Percentiles rank a stretch among this genome's conserved stretches.
phyloP scores from a whole-genome alignment of 768 basidiomycete species.

The Rhodosporidiobolus sp. region DNA sequence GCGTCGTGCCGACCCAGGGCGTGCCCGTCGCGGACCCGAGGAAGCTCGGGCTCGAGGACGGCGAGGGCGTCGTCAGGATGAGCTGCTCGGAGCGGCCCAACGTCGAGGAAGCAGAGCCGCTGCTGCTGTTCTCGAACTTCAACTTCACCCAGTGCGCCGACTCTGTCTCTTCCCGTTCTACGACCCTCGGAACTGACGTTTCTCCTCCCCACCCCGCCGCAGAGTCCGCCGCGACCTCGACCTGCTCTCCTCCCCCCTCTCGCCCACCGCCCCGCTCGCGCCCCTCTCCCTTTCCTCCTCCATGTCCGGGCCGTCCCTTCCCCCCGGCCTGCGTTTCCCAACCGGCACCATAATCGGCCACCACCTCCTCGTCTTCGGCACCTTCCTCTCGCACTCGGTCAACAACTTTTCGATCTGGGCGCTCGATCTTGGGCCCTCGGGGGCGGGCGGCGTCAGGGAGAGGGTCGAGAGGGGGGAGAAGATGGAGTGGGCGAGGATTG shows the following conservation, averaged over 20 bases:
- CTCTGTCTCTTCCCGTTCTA: neutral
- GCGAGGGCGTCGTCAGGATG: constrained; percentile 14
- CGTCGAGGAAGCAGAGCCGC: constrained; percentile 74
- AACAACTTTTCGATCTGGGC: constrained; percentile 97
- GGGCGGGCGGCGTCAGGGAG: constrained; percentile 43
- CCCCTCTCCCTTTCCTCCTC: constrained; percentile 73
- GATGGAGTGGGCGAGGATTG: constrained; percentile 83
- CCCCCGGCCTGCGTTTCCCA: constrained; percentile 93
- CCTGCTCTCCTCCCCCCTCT: constrained; percentile 60
- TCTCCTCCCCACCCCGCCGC: constrained; percentile 46
- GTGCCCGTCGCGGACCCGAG: neutral
- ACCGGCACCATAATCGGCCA: constrained; percentile 87
- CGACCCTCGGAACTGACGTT: constrained; percentile 46
- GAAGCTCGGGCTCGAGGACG: neutral
- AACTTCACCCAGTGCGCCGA: constrained; percentile 56
- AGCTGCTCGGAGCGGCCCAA: constrained; percentile 72
- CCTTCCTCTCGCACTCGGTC: constrained; percentile 87
- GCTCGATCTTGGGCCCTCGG: constrained; percentile 63
- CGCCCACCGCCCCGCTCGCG: constrained; percentile 66
- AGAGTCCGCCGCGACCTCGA: constrained; percentile 94
- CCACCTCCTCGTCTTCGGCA: constrained; percentile 89
- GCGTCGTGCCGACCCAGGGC: constrained; percentile 3
- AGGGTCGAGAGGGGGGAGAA: constrained; percentile 48
- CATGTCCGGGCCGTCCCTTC: constrained; percentile 74
- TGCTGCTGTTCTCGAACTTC: constrained; percentile 92